Evolutionary conservation across 2,329 filamentous ascomycete genomes (phyloP), one percentile per base, ranked within the genome.

Genomic region (Cladophialophora chaetospira): DNA sequence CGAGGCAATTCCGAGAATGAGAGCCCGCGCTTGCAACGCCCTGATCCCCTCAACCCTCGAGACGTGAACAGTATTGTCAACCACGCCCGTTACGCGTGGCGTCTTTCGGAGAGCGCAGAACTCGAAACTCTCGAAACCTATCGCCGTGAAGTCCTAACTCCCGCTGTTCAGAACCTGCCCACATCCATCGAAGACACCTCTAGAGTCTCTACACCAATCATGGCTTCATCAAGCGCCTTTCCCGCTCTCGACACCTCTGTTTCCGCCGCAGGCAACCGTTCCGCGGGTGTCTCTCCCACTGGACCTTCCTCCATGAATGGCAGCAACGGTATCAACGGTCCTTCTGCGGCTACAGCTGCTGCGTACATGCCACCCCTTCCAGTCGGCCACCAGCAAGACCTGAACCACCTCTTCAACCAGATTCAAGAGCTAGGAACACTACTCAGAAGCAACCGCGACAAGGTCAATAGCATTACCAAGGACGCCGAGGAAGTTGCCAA

Each of bases 331-430:
- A 26, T 51, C 35, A 50, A 50, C 33, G 48, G 48, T 17, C 48
- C 48, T 23, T 26, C 33, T 21, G 57, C 49, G 5, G 62, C 53
- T 19, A 43, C 57, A 15, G 42, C 57, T 19, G 55, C 62, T 9
- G 65, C 54, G 35, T 65, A 63, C 59, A 58, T 64, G 52, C 46
- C 64, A 2, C 63, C 65, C 17, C 56, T 67, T 3, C 65, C 65
- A 58, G 77, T 77, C 6, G 77, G 77, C 9, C 77, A 79, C 53
- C 75, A 79, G 66, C 78, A 79, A 74, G 77, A 80, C 60, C 68
- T 80, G 45, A 77, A 79, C 59, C 74, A 78, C 52, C 69, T 80
- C 2, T 79, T 77, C 55, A 73, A 77, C 31, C 78, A 78, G 71
- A 75, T 80, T 25, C 65, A 77, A 51, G 77, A 80, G 57, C 65